Base-by-base conservation (phyloP, 768 basidiomycete species). In the Cantharellus anzutake region DNA sequence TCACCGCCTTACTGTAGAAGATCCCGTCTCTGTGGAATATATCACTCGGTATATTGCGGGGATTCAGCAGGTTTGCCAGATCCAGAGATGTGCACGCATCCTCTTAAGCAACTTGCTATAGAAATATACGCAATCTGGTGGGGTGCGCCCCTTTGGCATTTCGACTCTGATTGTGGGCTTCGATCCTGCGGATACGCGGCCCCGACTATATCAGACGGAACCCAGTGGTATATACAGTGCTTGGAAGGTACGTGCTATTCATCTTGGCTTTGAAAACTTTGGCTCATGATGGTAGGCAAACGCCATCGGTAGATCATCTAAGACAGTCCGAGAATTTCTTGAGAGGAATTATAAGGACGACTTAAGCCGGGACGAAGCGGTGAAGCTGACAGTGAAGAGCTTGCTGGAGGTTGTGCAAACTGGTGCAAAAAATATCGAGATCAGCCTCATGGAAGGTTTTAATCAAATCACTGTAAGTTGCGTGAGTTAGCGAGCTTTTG, bases 351-450 rank as follows among this genome's bases (percentile, higher is more conserved):
- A 94, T 72, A 89, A 83, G 66, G 91, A 96, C 63, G 89, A 87
- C 64, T 75, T 96, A 74, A 75, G 80, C 4, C 76, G 88, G 61
- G 91, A 91, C 56, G 91, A 96, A 62, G 83, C 85, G 57, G 86
- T 99, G 71, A 96, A 96, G 70, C 73, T 99, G 55, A 91, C 96
- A 0, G 80, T 99, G 63, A 98, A 97, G 75, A 86, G 85, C 68
- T 74, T 99, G 66, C 75, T 99, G 34, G 96, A 99, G 70, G 93
- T 99, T 42, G 96, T 99, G 4, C 96, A 98, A 73, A 97, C 96
- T 2, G 96, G 96, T n/a, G 96, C 96, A 3, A 98, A 98, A 76
- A 99, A 99, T 71, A 98, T 99, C 63, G 96, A 99, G 70, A 90
- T 99, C 66, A 92, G 86, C 63, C 88, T 97, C 51, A 93, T 98